Percentiles rank a stretch among this genome's conserved stretches.
Conservation (phyloP, 306 rosid species). For the Dryas octopetala region DNA sequence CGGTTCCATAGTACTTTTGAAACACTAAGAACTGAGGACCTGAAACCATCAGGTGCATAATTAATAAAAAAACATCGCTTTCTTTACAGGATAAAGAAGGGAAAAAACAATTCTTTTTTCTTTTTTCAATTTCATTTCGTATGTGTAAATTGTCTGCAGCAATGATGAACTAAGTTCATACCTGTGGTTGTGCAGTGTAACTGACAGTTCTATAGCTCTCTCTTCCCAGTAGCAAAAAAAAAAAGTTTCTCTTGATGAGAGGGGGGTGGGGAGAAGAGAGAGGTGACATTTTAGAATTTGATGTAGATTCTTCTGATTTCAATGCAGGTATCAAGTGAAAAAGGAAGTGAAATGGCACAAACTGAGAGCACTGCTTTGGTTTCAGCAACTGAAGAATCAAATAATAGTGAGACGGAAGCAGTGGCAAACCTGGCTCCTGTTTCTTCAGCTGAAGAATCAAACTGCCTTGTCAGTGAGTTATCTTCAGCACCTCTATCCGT, state of each 20-base stretch:
- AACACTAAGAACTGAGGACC: too few relatives aligned
- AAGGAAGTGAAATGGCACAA: conserved; percentile 1
- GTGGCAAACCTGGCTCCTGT: conserved; percentile 15
- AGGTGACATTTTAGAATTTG: neutral
- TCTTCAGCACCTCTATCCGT: conserved; percentile 31
- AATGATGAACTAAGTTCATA: neutral
- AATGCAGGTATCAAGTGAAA: conserved; percentile 45
- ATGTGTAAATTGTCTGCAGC: neutral
- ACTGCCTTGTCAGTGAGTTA: conserved; percentile 11
- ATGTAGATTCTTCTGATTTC: conserved; percentile 23
- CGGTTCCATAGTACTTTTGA: neutral
- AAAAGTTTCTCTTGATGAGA: neutral
- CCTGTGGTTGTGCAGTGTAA: neutral
- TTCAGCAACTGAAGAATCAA: conserved; percentile 24
- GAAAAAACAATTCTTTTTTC: too few relatives aligned
- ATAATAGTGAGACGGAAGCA: conserved; percentile 26
- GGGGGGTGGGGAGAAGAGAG: neutral
- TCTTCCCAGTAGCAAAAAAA: neutral
- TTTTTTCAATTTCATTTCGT: neutral
- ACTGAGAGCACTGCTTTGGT: conserved; percentile 6
- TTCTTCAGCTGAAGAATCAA: conserved; percentile 32
- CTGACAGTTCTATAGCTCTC: neutral
- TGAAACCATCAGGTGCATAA: too few relatives aligned
- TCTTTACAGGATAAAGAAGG: too few relatives aligned
- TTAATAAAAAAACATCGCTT: too few relatives aligned